Percentiles rank a stretch among this genome's conserved stretches.
Evolutionary conservation across 169 alveolate genomes (phyloP).

Genomic region (Perkinsus olseni): DNA sequence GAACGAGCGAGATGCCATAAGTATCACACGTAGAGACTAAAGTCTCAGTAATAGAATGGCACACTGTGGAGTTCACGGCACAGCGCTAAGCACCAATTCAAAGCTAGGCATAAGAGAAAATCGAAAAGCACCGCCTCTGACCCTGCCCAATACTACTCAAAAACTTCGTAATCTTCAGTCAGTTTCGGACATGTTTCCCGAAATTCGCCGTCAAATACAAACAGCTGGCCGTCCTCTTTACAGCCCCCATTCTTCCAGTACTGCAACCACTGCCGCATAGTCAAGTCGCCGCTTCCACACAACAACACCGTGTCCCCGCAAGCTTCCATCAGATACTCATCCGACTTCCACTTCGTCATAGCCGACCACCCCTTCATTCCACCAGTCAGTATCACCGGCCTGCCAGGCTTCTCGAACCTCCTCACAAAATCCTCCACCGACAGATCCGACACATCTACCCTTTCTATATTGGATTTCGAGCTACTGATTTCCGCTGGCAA

Average conservation of each 20-base stretch:
- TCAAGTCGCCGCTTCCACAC: not conserved
- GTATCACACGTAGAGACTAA: no score
- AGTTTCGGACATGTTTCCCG: not conserved
- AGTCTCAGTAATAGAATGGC: no score
- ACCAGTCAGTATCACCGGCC: not conserved
- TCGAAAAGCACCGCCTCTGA: no score
- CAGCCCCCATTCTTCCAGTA: not conserved
- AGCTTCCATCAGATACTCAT: not conserved
- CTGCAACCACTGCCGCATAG: not conserved
- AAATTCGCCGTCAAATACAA: not conserved
- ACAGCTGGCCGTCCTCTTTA: not conserved
- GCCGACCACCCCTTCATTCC: not conserved
- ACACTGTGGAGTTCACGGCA: no score
- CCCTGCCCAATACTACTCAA: no score
- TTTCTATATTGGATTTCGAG: not conserved
- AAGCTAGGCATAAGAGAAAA: no score
- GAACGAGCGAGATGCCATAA: no score
- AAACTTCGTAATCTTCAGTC: not conserved
- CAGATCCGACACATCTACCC: not conserved
- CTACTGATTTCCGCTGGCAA: not conserved
- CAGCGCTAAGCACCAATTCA: no score
- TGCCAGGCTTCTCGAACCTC: not conserved
- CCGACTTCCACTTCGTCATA: not conserved
- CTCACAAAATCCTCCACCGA: not conserved
- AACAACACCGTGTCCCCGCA: not conserved